Conservation (phyloP, 2,329 filamentous ascomycete genomes). For the Apiospora sp. region DNA sequence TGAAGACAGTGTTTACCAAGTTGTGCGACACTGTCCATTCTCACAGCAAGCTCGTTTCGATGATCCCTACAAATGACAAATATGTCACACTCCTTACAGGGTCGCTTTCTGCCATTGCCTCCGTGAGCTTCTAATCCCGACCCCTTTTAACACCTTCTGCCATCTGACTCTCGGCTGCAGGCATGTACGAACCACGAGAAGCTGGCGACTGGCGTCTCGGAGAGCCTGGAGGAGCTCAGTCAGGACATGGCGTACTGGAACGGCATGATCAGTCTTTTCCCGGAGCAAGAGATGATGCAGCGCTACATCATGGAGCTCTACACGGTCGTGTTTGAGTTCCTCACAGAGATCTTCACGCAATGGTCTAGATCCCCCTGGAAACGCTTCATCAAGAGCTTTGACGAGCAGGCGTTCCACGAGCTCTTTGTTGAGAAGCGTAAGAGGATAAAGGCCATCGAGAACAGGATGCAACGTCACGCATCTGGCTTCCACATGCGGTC, state of each 20-base stretch:
- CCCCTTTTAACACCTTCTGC: background rate
- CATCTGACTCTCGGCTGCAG: background rate
- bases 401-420: background rate
- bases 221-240: background rate
- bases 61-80: slow-evolving; percentile 24
- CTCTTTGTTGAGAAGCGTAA: background rate
- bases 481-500: background rate
- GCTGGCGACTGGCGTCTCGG: background rate
- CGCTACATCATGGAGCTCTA: slow-evolving; percentile 27
- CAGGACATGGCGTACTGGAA: slow-evolving; percentile 26
- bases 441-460: background rate
- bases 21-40: slow-evolving; percentile 22
- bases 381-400: background rate
- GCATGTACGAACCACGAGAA: slow-evolving; percentile 1
- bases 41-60: slow-evolving; percentile 26
- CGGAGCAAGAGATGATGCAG: slow-evolving; percentile 3
- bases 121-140: background rate
- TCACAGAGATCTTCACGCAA: slow-evolving; percentile 26
- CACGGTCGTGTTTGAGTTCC: slow-evolving; percentile 27
- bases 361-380: slow-evolving; percentile 27
- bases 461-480: background rate
- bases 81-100: slow-evolving; percentile 26
- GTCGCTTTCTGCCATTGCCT: slow-evolving; percentile 25
- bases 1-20: slow-evolving; percentile 16
- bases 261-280: background rate